Evolutionary conservation across 768 basidiomycete species (phyloP), one percentile per base, ranked within the genome.

Genomic region (Butyriboletus loyo): DNA sequence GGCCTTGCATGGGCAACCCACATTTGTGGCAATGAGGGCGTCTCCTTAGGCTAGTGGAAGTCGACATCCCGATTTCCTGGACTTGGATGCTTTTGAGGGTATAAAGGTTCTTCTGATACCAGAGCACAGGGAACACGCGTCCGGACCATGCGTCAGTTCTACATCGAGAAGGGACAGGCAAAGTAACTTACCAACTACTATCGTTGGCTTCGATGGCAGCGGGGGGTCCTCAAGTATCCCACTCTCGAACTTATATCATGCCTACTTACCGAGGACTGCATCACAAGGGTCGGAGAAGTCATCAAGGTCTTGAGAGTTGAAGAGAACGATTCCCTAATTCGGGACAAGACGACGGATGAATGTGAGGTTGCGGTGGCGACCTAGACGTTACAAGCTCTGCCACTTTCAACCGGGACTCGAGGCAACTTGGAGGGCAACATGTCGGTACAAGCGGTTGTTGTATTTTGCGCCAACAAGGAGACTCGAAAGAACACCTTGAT

Each of bases 1-100:
- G 68, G 15, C 68, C 68, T 39, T 68, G 68, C 68, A 69, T 69
- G 35, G 59, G 61, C 19, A 54, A 60, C 34, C 68, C 66, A 36
- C 68, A 69, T 48, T 55, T 72, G 60, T 71, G 69, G 34, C 68
- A 69, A 46, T 68, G 70, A 35, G 68, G 68, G n/a, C 68, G 69
- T 52, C 49, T 71, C 50, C 68, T 70, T 22, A 57, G 36, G 44
- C 67, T 68, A 21, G 66, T 54, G 39, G 65, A 62, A 34, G 65
- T 60, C 17, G 66, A 61, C 66, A 69, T 68, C 37, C 28, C n/a
- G 31, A 47, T 49, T 50, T 32, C 37, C 37, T 42, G 10, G 11
- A 46, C 36, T 43, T 30, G 41, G 42, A 34, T 54, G 45, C 38
- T 37, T 38, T 53, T 28, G 51, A 54, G 22, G 36, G 37, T 32